Conservation (phyloP, 176 grass and related monocot genomes). For the Tuctoria greenei region DNA sequence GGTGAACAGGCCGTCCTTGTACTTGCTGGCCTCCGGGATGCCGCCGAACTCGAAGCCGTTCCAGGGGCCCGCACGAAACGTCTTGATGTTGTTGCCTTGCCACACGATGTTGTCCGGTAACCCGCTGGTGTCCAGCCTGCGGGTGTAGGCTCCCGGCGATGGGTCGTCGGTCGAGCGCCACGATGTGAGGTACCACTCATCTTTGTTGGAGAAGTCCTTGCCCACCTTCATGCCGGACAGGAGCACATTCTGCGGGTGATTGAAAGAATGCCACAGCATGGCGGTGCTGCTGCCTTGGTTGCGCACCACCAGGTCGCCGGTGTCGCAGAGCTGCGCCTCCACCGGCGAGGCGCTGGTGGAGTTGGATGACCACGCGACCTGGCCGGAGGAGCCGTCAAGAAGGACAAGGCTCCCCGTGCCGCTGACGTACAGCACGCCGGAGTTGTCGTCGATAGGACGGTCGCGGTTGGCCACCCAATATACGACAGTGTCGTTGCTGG, state of each 20-base stretch:
- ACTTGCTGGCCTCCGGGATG: slow-evolving; percentile 31
- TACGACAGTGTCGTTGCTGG: too few species aligned
- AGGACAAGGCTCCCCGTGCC: slow-evolving; percentile 5
- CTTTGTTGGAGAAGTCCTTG: slow-evolving; percentile 26
- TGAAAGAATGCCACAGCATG: not conserved
- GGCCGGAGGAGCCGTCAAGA: not conserved
- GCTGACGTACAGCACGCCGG: slow-evolving; percentile 16
- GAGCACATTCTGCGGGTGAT: not conserved
- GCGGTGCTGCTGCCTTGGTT: not conserved
- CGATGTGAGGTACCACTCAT: slow-evolving; percentile 24
- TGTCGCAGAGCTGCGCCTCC: too few species aligned
- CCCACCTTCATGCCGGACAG: slow-evolving; percentile 7
- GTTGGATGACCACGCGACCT: slow-evolving; percentile 3
- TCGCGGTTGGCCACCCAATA: slow-evolving; percentile 49
- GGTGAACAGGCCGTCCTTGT: not conserved
- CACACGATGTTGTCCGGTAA: slow-evolving; percentile 24
- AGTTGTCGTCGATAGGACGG: not conserved
- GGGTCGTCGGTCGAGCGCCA: slow-evolving; percentile 30
- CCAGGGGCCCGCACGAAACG: slow-evolving; percentile 10
- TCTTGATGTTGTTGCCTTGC: not conserved
- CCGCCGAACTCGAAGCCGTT: slow-evolving; percentile 34
- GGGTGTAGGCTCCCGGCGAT: slow-evolving; percentile 11
- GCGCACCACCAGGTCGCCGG: slow-evolving; percentile 29
- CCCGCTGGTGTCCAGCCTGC: slow-evolving; percentile 6
- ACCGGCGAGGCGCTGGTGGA: not conserved